Percentiles rank a stretch among this genome's conserved stretches.
phyloP scores from a whole-genome alignment of 805 yeast species.

The Jamesozyma gamospora region DNA sequence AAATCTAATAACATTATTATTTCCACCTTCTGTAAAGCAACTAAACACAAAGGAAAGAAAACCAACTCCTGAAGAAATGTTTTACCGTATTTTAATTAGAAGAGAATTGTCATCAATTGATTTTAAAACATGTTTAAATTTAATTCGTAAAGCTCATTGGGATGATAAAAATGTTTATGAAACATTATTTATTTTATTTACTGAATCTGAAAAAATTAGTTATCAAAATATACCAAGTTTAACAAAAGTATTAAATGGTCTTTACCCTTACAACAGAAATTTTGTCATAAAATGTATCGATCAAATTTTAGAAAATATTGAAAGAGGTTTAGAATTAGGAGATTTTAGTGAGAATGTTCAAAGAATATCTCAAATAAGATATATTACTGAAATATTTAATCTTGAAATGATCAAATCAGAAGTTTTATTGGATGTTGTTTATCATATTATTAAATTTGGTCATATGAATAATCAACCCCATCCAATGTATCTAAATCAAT shows the following conservation, averaged over 20 bases:
- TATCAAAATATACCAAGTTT: constrained; percentile 45
- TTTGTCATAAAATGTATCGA: constrained; percentile 47
- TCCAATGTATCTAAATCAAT: constrained; percentile 30
- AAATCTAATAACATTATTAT: constrained; percentile 42
- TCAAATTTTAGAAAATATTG: constrained; percentile 50
- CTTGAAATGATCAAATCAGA: constrained; percentile 36
- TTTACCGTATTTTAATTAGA: constrained; percentile 41
- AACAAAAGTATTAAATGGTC: constrained; percentile 37
- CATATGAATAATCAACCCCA: constrained; percentile 51
- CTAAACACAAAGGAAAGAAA: constrained; percentile 20
- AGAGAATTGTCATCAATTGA: constrained; percentile 38
- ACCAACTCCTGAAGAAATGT: constrained; percentile 38
- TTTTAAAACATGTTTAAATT: constrained; percentile 27
- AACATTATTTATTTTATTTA: constrained; percentile 35
- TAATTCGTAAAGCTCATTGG: constrained; percentile 40
- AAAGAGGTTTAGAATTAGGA: constrained; percentile 55
- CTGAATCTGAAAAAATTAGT: constrained; percentile 50
- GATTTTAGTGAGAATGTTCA: constrained; percentile 49
- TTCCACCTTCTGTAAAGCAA: constrained; percentile 42
- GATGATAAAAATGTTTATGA: constrained; percentile 28
- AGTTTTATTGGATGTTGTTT: constrained; percentile 43
- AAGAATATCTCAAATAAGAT: constrained; percentile 51
- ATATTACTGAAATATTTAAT: constrained; percentile 49
- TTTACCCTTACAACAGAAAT: constrained; percentile 30
- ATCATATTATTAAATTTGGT: constrained; percentile 53